A percentile compares a stretch with the other conserved stretches of the same genome.
Conservation (phyloP, 2,329 filamentous ascomycete genomes). For the Trichoderma lentiforme region DNA sequence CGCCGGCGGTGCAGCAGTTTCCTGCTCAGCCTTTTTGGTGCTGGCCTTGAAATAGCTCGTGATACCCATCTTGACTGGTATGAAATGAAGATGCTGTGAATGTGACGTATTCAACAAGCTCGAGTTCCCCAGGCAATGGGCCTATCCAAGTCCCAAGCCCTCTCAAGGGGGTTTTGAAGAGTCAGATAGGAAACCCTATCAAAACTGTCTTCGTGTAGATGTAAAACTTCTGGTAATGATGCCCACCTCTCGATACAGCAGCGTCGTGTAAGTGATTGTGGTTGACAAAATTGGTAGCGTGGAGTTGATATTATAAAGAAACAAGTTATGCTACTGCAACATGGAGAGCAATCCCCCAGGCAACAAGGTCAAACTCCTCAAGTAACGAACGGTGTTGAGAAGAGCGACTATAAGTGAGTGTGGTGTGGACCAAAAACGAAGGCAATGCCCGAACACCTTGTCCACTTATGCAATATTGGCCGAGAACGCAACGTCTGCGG, state of each 20-base stretch:
- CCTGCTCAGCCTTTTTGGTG: conserved; percentile 19
- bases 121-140: conserved; percentile 11
- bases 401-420: conserved; percentile 19
- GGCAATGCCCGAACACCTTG: conserved; percentile 8
- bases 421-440: conserved; percentile 15
- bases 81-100: not conserved
- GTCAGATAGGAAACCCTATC: not conserved
- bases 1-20: conserved; percentile 11
- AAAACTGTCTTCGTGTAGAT: not conserved
- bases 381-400: not conserved
- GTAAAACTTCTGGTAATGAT: not conserved
- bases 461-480: conserved; percentile 12
- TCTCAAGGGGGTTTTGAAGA: not conserved
- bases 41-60: conserved; percentile 59
- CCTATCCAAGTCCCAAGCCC: conserved; percentile 12
- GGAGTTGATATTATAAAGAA: not conserved
- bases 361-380: not conserved
- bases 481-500: not conserved
- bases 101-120: not conserved
- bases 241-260: not conserved
- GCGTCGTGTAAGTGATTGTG: not conserved
- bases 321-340: not conserved
- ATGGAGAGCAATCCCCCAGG: not conserved
- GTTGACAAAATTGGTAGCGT: not conserved
- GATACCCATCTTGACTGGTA: conserved; percentile 51